phyloP scores from a whole-genome alignment of 345 rosid genomes.

The Aegle marmelos region DNA sequence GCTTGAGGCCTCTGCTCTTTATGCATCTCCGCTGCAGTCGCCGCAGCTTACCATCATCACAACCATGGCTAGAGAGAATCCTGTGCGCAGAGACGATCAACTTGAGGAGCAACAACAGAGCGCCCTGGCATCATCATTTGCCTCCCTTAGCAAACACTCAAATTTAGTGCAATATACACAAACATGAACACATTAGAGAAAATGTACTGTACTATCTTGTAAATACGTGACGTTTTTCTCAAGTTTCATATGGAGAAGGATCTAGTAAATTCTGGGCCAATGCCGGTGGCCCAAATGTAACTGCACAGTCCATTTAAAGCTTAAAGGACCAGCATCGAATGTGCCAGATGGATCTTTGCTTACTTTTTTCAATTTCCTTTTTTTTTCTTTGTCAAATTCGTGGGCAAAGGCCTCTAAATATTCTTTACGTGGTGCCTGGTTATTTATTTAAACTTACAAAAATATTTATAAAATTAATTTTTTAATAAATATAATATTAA shows the following conservation, averaged over 20 bases:
- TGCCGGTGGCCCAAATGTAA: not conserved
- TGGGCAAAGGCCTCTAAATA: no score
- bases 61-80: constrained; percentile 60
- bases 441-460: no score
- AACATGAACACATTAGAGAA: not conserved
- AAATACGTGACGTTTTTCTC: not conserved
- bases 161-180: constrained; percentile 13
- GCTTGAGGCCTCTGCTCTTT: constrained; percentile 47
- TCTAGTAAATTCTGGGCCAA: not conserved
- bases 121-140: constrained; percentile 8
- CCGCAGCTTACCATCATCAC: constrained; percentile 36
- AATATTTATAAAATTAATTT: no score
- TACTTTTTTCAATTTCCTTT: not conserved
- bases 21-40: constrained; percentile 65
- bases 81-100: constrained; percentile 31
- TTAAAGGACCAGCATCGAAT: not conserved
- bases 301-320: not conserved
- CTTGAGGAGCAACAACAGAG: constrained; percentile 15
- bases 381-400: no score
- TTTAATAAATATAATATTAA: no score
- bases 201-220: not conserved
- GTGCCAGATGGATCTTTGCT: not conserved
- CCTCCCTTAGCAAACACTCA: constrained; percentile 27
- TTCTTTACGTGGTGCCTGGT: no score
- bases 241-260: not conserved